Evolutionary conservation across 73 alveolate genomes (phyloP).

Genomic region (Paraurostyla sp.): DNA sequence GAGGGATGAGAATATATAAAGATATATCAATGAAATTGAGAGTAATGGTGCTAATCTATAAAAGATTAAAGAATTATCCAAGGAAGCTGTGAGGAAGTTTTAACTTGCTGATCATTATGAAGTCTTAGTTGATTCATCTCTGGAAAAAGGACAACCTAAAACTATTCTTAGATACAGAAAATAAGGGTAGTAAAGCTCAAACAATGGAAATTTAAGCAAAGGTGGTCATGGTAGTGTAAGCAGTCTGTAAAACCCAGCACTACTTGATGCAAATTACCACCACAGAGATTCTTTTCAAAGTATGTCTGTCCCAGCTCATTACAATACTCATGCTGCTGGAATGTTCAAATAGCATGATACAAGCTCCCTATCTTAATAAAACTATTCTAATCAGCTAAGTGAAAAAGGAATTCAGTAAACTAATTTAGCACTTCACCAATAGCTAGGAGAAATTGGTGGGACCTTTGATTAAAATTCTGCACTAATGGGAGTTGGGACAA

Average conservation of each 20-base stretch:
- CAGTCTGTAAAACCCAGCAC: background rate
- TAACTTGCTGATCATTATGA: slow-evolving; percentile 17
- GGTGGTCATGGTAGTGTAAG: background rate
- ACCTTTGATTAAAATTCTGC: too few species aligned
- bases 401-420: too few species aligned
- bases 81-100: slow-evolving; percentile 27
- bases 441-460: too few species aligned
- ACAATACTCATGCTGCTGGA: too few species aligned
- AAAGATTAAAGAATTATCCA: background rate
- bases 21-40: background rate
- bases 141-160: slow-evolving; percentile 30
- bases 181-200: slow-evolving; percentile 26
- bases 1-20: background rate
- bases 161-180: slow-evolving; percentile 25
- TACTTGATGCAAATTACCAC: background rate
- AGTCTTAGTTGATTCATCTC: slow-evolving; percentile 20
- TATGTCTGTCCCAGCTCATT: too few species aligned
- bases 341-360: too few species aligned
- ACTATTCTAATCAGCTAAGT: too few species aligned
- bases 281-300: too few species aligned
- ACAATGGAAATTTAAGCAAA: background rate
- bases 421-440: too few species aligned
- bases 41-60: background rate
- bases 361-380: too few species aligned
- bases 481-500: too few species aligned